Percentiles rank a stretch among this genome's conserved stretches.
Conservation (phyloP, 2,329 filamentous ascomycete species). For the Cordyceps farinosa region DNA sequence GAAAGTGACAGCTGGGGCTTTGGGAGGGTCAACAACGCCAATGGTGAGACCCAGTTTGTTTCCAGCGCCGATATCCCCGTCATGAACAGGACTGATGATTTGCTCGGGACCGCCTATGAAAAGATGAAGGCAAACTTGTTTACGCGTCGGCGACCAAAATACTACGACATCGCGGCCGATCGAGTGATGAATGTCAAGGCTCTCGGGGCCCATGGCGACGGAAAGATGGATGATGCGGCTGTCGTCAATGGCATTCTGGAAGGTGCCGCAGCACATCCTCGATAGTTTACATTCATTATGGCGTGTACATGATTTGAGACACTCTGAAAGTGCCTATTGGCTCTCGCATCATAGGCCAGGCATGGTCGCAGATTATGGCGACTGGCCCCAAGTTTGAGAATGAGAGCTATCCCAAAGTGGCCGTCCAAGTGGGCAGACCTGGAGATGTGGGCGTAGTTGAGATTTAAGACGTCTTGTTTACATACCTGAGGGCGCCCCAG, state of each 20-base stretch:
- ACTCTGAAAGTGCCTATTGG: conserved; percentile 45
- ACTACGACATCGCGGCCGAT: not conserved
- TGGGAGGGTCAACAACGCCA: no score
- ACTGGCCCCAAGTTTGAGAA: conserved; percentile 48
- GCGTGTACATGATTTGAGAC: conserved; percentile 42
- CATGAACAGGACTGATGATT: not conserved
- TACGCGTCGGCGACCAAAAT: not conserved
- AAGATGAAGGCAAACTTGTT: not conserved
- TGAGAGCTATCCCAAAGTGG: conserved; percentile 49
- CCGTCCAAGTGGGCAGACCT: conserved; percentile 53
- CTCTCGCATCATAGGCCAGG: conserved; percentile 45
- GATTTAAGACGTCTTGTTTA: conserved; percentile 60
- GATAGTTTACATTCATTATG: conserved; percentile 34
- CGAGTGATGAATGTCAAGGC: not conserved
- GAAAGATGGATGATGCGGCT: not conserved
- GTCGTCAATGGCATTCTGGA: not conserved
- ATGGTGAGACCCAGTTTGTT: not conserved
- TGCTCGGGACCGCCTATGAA: not conserved
- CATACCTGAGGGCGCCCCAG: no score
- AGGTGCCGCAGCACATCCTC: not conserved
- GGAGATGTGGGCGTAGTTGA: conserved; percentile 59
- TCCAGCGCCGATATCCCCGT: not conserved
- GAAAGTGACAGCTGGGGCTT: no score
- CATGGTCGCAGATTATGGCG: conserved; percentile 46
- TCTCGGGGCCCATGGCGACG: not conserved